phyloP scores from a whole-genome alignment of 148 eudicot genomes.

The Amaranthus hypochondriacus region DNA sequence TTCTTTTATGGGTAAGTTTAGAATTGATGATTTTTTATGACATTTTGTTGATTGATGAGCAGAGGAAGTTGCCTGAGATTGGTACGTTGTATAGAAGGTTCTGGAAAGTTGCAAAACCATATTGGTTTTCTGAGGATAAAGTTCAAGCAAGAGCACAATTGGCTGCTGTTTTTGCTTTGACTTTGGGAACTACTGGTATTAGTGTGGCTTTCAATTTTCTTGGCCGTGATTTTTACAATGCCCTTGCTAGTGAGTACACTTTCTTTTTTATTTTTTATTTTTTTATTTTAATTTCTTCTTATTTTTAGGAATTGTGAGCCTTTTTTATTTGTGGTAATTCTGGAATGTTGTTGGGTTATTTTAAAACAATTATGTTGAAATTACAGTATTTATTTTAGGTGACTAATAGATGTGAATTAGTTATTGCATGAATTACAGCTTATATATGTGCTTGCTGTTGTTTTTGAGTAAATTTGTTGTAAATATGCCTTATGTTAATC shows the following conservation, averaged over 20 bases:
- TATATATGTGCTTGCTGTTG: too few species aligned
- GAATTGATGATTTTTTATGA: neutral
- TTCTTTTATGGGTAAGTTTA: neutral
- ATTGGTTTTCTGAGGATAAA: constrained; percentile 90
- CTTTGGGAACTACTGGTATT: constrained; percentile 86
- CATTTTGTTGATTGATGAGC: constrained; percentile 5
- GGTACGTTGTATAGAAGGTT: constrained; percentile 59
- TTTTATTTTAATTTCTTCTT: neutral
- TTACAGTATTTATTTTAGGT: too few species aligned
- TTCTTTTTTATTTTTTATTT: neutral
- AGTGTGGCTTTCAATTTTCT: constrained; percentile 93
- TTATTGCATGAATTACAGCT: too few species aligned
- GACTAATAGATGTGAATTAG: too few species aligned
- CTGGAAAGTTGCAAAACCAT: constrained; percentile 92
- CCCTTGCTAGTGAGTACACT: constrained; percentile 67
- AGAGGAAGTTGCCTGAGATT: constrained; percentile 58
- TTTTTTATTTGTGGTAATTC: neutral
- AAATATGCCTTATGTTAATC: too few species aligned
- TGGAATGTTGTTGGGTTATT: neutral
- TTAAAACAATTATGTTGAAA: too few species aligned
- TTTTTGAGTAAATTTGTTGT: too few species aligned
- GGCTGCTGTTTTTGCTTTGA: constrained; percentile 82
- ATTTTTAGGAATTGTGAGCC: neutral
- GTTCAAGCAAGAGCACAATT: constrained; percentile 67
- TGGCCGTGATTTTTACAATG: constrained; percentile 94